phyloP scores from a whole-genome alignment of 441 rosid species.

The Adansonia rubrostipa region DNA sequence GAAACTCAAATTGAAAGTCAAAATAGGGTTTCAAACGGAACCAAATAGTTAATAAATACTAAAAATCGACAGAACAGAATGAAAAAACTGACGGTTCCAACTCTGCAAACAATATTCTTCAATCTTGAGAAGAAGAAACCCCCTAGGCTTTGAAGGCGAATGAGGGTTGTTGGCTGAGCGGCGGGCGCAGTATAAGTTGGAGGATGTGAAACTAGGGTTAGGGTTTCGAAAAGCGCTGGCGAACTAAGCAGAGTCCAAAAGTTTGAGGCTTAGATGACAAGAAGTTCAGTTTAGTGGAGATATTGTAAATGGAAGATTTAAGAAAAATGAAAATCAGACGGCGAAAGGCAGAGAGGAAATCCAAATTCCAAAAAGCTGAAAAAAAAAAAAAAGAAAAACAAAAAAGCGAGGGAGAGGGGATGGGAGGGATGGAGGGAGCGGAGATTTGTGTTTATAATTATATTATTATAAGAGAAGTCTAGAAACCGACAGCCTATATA shows the following conservation, averaged over 20 bases:
- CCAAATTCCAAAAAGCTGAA: too few relatives aligned
- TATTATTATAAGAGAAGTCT: too few relatives aligned
- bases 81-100: slow-evolving; percentile 5
- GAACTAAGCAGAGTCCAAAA: not conserved
- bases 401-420: too few relatives aligned
- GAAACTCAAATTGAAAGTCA: slow-evolving; percentile 5
- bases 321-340: not conserved
- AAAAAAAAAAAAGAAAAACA: too few relatives aligned
- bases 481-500: too few relatives aligned
- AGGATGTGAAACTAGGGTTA: slow-evolving; percentile 10
- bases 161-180: not conserved
- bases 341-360: not conserved
- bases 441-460: too few relatives aligned
- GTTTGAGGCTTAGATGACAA: not conserved
- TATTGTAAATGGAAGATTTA: not conserved
- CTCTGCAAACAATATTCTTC: not conserved
- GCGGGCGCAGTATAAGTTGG: not conserved
- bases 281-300: not conserved
- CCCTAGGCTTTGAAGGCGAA: not conserved
- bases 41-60: not conserved
- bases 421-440: too few relatives aligned
- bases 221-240: not conserved
- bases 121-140: not conserved
- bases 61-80: not conserved
- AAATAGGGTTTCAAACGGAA: not conserved